These are phyloP conservation scores for Lumnitzera littorea DNA, from an alignment of 345 rosid species.

Conservation along the genomic window DNA sequence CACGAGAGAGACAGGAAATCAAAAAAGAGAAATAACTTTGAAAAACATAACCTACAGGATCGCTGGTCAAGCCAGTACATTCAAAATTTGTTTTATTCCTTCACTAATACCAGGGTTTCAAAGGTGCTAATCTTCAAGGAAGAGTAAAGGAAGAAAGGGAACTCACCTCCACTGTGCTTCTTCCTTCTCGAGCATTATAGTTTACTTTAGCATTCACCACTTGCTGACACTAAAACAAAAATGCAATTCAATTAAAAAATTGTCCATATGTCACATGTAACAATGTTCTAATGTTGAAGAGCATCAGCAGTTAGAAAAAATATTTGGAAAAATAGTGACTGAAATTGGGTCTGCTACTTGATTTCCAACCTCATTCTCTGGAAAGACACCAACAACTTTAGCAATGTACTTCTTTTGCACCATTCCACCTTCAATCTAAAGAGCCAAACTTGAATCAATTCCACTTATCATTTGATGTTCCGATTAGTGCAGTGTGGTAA, in stretches of 20 bases:
- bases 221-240: constrained; percentile 29
- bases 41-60: too few species aligned
- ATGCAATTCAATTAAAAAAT: constrained; percentile 1
- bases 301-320: background rate
- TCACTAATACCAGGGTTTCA: too few species aligned
- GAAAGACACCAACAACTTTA: constrained; percentile 68
- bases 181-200: constrained; percentile 72
- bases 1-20: too few species aligned
- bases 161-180: constrained; percentile 69
- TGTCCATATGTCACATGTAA: background rate
- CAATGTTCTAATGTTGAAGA: background rate
- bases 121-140: background rate
- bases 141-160: constrained; percentile 3
- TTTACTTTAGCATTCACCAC: constrained; percentile 55
- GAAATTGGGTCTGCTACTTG: too few species aligned
- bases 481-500: too few species aligned
- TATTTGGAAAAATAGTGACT: too few species aligned
- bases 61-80: too few species aligned
- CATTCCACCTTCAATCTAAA: constrained; percentile 75
- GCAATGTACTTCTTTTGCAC: constrained; percentile 73
- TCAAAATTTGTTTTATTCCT: too few species aligned
- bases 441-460: background rate
- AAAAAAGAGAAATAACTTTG: too few species aligned
- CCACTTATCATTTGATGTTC: too few species aligned
- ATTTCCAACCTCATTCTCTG: constrained; percentile 53